Evolutionary conservation across 2,329 filamentous ascomycete species (phyloP), one percentile per base, ranked within the genome.

Genomic region (Cadophora gregata): DNA sequence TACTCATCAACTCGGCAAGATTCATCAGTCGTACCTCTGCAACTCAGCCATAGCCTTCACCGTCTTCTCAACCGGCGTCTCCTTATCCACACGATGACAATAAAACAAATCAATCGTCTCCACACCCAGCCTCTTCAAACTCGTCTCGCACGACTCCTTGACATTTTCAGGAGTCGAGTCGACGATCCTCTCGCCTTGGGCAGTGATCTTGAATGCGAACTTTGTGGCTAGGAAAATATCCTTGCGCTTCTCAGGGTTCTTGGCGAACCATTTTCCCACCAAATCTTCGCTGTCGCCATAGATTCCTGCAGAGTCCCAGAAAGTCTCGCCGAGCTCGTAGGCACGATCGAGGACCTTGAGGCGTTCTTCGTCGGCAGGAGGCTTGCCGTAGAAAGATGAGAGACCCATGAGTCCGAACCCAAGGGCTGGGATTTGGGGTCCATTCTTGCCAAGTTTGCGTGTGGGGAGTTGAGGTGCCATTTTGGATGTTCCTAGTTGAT

Each of bases 171-270:
- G 24, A 29, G 21, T 63, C 24, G 64, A 67, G 59, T 81, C 81
- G 7, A 77, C 79, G 2, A 78, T 81, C 21, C 77, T 75, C 59
- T 78, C 76, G 71, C 85, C 81, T 10, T 55, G 9, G 27, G 27
- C 7, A 42, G 12, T 27, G 24, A 12, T 3, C 16, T 21, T 29
- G 42, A 29, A 33, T 8, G 53, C 64, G 38, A 47, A 47, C 45
- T 69, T 67, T 19, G 81, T 83, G 3, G 81, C 81, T 0, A 86
- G 75, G 71, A 85, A 83, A 68, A 86, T 81, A 50, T 84, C 73
- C 29, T 80, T 70, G 0, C 81, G 77, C 63, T 80, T 81, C 6
- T 76, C 78, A 5, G 78, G 80, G 25, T 77, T 66, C 10, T 47
- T 75, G 56, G 78, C 75, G 69, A 85, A 81, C 81, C 83, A 85